A percentile compares a stretch with the other conserved stretches of the same genome.
Evolutionary conservation across 345 rosid species (phyloP).

Genomic region (Lepidium didymum): DNA sequence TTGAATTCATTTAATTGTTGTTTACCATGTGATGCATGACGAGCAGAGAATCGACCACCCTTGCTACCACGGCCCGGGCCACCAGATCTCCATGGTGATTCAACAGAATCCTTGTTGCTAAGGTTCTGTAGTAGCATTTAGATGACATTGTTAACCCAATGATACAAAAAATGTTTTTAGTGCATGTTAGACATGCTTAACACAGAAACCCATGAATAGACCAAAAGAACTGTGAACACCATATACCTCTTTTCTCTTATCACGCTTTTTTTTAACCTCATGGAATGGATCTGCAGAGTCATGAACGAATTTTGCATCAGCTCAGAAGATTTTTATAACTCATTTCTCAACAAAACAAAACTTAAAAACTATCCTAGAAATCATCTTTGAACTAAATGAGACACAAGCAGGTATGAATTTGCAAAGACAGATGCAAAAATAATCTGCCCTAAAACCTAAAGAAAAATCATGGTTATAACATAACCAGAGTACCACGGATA

Average conservation of each 20-base stretch:
- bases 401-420: not conserved
- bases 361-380: not conserved
- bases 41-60: constrained; percentile 53
- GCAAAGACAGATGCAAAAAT: not conserved
- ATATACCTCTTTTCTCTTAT: constrained; percentile 70
- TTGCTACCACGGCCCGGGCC: constrained; percentile 54
- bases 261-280: constrained; percentile 84
- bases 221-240: not conserved
- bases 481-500: not conserved
- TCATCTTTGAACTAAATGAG: not conserved
- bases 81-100: constrained; percentile 65
- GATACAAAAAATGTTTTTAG: not conserved
- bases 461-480: not conserved
- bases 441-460: not conserved
- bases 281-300: constrained; percentile 67
- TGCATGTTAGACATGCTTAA: constrained; percentile 1
- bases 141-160: not conserved
- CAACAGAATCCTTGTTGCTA: constrained; percentile 61
- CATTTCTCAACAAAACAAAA: not conserved
- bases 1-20: not conserved
- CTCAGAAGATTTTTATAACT: not conserved
- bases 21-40: constrained; percentile 54
- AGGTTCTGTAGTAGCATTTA: constrained; percentile 42
- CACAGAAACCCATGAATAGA: not conserved
- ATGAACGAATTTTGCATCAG: constrained; percentile 19